Percentiles rank a stretch among this genome's conserved stretches.
Evolutionary conservation across 2,329 filamentous ascomycete species (phyloP).

Genomic region (Chrysoporthe deuterocubensis): DNA sequence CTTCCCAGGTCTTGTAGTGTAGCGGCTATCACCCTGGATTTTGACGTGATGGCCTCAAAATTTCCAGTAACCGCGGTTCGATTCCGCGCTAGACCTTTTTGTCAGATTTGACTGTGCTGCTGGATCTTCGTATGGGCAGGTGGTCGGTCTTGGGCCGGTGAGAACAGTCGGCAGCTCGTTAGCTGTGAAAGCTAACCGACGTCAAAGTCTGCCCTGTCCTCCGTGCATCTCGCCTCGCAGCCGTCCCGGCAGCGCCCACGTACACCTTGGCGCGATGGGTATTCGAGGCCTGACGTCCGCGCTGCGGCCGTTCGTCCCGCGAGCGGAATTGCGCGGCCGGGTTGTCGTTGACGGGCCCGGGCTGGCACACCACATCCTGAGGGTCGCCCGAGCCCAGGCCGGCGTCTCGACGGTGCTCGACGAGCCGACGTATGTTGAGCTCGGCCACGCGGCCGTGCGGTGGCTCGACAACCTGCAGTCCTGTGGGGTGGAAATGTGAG

Average conservation of each 20-base stretch:
- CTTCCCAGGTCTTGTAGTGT: slow-evolving; percentile 7
- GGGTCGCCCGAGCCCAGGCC: slow-evolving; percentile 26
- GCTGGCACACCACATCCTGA: slow-evolving; percentile 34
- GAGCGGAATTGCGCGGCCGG: slow-evolving; percentile 24
- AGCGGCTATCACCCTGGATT: slow-evolving; percentile 18
- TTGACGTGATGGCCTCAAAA: not conserved
- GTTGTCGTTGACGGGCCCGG: slow-evolving; percentile 36
- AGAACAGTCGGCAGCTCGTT: not conserved
- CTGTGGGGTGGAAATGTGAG: slow-evolving; percentile 27
- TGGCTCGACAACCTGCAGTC: slow-evolving; percentile 32
- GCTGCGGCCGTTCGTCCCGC: slow-evolving; percentile 32
- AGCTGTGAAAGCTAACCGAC: not conserved
- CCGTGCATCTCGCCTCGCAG: not conserved
- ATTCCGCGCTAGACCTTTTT: slow-evolving; percentile 11
- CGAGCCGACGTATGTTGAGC: slow-evolving; percentile 30
- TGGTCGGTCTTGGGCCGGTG: not conserved
- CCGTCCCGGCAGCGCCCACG: too few relatives aligned
- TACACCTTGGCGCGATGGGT: slow-evolving; percentile 32
- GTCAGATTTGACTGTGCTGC: not conserved
- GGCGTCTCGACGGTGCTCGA: slow-evolving; percentile 28
- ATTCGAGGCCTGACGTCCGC: slow-evolving; percentile 33
- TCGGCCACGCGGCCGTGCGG: slow-evolving; percentile 30
- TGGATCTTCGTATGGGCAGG: not conserved
- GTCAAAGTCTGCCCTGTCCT: not conserved
- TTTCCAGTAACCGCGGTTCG: slow-evolving; percentile 11